Evolutionary conservation across 805 yeast species (phyloP).

Genomic region (Torulaspora quercuum): DNA sequence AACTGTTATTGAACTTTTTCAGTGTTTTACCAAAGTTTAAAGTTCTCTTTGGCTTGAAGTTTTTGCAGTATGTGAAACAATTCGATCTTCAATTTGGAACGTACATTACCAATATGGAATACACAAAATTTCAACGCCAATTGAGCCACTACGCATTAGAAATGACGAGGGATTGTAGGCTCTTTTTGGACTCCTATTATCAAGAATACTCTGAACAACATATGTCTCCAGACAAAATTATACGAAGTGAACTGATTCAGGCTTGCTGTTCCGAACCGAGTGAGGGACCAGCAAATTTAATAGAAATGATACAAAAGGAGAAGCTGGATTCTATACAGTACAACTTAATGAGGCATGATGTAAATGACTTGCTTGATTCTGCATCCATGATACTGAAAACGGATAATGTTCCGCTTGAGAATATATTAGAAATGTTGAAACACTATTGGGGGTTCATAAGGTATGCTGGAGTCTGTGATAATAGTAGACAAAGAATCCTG

Average conservation of each 20-base stretch:
- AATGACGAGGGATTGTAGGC: conserved; percentile 1
- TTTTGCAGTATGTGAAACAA: conserved; percentile 30
- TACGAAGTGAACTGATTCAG: conserved; percentile 19
- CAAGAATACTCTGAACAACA: conserved; percentile 19
- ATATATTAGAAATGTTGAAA: conserved; percentile 5
- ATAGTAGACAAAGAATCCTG: conserved; percentile 8
- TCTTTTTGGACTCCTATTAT: conserved; percentile 18
- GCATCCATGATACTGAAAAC: conserved; percentile 2
- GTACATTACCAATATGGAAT: conserved; percentile 27
- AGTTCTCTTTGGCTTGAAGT: conserved; percentile 31
- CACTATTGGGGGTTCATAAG: conserved; percentile 16
- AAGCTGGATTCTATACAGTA: not conserved
- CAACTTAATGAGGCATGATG: not conserved
- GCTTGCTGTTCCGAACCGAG: too few species aligned
- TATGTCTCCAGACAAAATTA: conserved; percentile 20
- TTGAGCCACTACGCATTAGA: conserved; percentile 9
- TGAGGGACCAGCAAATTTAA: not conserved
- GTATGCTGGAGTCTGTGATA: conserved; percentile 9
- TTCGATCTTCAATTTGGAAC: conserved; percentile 23
- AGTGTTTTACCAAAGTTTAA: conserved; percentile 21
- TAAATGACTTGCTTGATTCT: not conserved
- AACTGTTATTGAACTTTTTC: conserved; percentile 29
- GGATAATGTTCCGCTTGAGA: not conserved
- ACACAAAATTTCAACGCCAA: conserved; percentile 19
- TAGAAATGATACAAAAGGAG: not conserved